A percentile compares a stretch with the other conserved stretches of the same genome.
Evolutionary conservation across 345 rosid species (phyloP).

Genomic region (Clarkia xantiana): DNA sequence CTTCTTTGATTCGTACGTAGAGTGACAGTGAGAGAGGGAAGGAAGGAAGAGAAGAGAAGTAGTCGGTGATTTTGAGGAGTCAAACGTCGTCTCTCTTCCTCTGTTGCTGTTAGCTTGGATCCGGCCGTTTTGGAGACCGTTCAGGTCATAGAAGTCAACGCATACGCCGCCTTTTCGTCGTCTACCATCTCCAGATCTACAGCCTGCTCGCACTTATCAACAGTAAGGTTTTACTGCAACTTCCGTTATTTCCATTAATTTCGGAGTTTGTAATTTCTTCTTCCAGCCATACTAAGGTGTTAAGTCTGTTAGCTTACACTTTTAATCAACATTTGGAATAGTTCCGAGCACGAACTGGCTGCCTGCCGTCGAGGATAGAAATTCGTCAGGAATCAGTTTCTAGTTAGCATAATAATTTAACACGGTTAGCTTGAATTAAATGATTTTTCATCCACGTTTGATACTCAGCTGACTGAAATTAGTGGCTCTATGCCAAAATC

Average conservation of each 20-base stretch:
- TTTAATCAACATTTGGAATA: too few relatives aligned
- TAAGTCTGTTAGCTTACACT: too few relatives aligned
- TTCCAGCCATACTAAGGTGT: too few relatives aligned
- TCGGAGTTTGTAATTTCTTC: not conserved
- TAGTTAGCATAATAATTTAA: too few relatives aligned
- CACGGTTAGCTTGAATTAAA: too few relatives aligned
- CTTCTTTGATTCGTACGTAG: too few relatives aligned
- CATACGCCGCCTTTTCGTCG: not conserved
- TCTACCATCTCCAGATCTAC: slow-evolving; percentile 3
- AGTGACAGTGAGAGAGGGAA: not conserved
- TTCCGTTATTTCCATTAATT: not conserved
- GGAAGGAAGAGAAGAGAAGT: not conserved
- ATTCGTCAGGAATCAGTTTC: too few relatives aligned
- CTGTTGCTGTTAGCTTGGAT: not conserved
- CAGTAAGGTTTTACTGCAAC: not conserved
- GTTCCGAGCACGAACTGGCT: too few relatives aligned
- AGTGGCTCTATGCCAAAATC: too few relatives aligned
- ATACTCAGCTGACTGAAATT: too few relatives aligned
- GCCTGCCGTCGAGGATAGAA: too few relatives aligned
- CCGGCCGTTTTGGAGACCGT: not conserved
- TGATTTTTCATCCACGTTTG: too few relatives aligned
- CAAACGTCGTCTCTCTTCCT: not conserved
- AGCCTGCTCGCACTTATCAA: not conserved
- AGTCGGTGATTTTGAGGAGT: not conserved
- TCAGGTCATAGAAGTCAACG: slow-evolving; percentile 3